These are phyloP conservation scores for Vitis cinerea DNA, from an alignment of 164 flowering plant genomes.

Conservation along the genomic window DNA sequence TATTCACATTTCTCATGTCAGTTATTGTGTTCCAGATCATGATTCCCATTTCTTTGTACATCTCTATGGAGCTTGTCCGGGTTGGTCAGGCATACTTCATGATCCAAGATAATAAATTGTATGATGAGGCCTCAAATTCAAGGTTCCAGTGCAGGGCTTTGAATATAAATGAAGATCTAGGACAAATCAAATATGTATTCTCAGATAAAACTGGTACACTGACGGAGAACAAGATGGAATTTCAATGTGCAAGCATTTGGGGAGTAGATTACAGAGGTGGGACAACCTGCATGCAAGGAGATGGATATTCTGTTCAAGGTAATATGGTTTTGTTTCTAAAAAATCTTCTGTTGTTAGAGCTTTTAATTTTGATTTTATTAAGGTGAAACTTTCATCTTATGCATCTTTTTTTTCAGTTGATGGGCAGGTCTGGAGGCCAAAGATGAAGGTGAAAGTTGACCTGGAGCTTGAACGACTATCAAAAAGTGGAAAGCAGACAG, in stretches of 20 bases:
- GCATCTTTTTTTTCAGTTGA: slow-evolving; percentile 38
- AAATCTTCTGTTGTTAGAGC: not conserved
- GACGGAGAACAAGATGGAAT: slow-evolving; percentile 99
- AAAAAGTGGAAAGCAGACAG: slow-evolving; percentile 39
- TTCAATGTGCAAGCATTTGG: slow-evolving; percentile 83
- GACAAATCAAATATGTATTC: slow-evolving; percentile 89
- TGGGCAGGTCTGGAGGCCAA: slow-evolving; percentile 68
- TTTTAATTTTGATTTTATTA: not conserved
- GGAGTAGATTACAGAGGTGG: slow-evolving; percentile 70
- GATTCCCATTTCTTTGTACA: slow-evolving; percentile 97
- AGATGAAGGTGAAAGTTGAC: slow-evolving; percentile 74
- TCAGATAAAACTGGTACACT: slow-evolving; percentile 98
- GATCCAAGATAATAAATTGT: slow-evolving; percentile 64
- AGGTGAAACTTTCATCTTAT: not conserved
- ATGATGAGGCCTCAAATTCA: slow-evolving; percentile 71
- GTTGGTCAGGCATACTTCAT: slow-evolving; percentile 97
- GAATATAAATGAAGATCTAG: slow-evolving; percentile 97
- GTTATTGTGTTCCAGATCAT: slow-evolving; percentile 95
- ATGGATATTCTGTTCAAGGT: slow-evolving; percentile 58
- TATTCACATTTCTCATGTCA: slow-evolving; percentile 86
- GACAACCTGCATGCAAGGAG: slow-evolving; percentile 20
- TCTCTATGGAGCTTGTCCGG: slow-evolving; percentile 98
- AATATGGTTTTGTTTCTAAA: not conserved
- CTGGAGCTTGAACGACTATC: slow-evolving; percentile 49
- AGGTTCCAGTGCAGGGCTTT: slow-evolving; percentile 94